Conservation (phyloP, 2,329 filamentous ascomycete species). For the Orbilia blumenaviensis region DNA sequence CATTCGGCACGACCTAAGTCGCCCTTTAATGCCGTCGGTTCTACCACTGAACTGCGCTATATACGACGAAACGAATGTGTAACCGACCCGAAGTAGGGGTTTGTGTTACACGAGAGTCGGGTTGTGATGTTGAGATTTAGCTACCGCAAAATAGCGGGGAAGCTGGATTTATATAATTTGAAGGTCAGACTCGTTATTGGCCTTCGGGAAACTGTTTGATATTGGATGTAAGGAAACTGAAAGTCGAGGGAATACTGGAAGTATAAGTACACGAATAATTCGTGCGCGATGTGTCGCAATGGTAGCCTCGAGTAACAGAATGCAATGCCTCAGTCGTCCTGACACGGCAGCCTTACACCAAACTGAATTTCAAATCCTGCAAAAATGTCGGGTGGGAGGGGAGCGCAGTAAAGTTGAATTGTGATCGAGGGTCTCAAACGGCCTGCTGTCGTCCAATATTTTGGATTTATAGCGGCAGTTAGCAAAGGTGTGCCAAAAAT, state of each 20-base stretch:
- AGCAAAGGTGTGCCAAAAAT: not conserved
- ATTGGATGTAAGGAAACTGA: not conserved
- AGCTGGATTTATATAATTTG: not conserved
- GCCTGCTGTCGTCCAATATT: not conserved
- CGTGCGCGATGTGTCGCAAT: not conserved
- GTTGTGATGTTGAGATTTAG: not conserved
- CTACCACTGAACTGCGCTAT: too few relatives aligned
- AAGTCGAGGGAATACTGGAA: not conserved
- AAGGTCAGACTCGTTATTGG: not conserved
- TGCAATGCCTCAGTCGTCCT: not conserved
- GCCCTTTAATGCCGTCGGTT: not conserved
- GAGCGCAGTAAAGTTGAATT: not conserved
- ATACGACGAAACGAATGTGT: not conserved
- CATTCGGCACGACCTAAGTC: not conserved
- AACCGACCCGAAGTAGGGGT: not conserved
- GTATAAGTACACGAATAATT: not conserved
- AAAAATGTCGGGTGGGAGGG: not conserved
- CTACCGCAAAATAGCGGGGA: not conserved
- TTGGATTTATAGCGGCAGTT: not conserved
- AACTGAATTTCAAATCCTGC: not conserved
- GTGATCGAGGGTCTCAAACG: not conserved
- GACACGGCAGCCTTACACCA: not conserved
- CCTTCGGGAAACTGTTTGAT: too few relatives aligned
- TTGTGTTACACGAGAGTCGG: not conserved
- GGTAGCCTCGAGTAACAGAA: not conserved